These are phyloP conservation scores for Durusdinium trenchii DNA, from an alignment of 73 alveolate genomes.

Conservation along the genomic window DNA sequence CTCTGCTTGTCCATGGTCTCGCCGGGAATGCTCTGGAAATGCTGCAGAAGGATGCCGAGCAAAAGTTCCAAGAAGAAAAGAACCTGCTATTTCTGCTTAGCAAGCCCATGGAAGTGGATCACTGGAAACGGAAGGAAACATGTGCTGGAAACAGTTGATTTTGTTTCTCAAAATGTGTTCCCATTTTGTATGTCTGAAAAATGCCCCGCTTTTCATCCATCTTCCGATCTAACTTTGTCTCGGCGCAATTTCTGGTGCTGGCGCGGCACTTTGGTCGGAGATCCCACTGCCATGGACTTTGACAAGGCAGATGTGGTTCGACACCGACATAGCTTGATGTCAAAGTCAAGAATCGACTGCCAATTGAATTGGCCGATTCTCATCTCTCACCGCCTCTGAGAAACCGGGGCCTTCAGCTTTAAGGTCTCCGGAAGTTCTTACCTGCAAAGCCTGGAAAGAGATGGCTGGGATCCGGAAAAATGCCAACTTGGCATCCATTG, in stretches of 20 bases:
- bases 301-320: not conserved
- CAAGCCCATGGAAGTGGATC: not conserved
- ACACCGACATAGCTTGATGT: not conserved
- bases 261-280: not conserved
- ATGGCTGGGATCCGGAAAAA: no score
- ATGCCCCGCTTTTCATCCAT: not conserved
- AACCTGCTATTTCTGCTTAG: not conserved
- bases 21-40: not conserved
- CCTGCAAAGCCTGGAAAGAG: constrained; percentile 42
- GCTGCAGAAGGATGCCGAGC: not conserved
- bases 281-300: not conserved
- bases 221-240: not conserved
- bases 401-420: not conserved
- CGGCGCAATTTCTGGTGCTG: not conserved
- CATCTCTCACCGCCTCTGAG: not conserved
- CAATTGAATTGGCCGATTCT: not conserved
- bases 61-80: not conserved
- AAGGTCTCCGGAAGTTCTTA: constrained; percentile 71
- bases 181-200: not conserved
- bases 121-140: not conserved
- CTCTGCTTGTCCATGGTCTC: not conserved
- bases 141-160: not conserved
- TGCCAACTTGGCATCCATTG: not conserved
- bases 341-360: not conserved
- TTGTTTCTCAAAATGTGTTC: not conserved